phyloP scores from a whole-genome alignment of 2,329 filamentous ascomycete species.

The Fusarium pininemorale region DNA sequence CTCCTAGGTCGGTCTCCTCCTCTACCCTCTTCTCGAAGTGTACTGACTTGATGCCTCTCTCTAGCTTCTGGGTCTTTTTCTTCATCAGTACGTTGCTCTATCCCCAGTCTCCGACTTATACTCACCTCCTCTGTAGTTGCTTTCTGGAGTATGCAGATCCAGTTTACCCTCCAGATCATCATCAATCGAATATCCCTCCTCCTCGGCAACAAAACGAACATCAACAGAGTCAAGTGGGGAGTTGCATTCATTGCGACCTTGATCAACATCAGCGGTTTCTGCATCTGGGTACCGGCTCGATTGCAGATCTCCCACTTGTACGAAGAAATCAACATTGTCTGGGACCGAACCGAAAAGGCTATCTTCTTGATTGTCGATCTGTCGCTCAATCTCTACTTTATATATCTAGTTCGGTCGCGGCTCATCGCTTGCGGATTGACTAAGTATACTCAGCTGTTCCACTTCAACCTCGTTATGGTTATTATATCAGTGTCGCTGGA shows the following conservation, averaged over 20 bases:
- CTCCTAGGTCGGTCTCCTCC: conserved; percentile 1
- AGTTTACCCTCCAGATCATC: conserved; percentile 30
- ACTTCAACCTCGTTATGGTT: conserved; percentile 24
- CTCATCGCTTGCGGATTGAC: conserved; percentile 20
- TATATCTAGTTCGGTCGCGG: conserved; percentile 24
- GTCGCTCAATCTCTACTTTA: conserved; percentile 27
- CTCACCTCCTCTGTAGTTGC: conserved; percentile 5
- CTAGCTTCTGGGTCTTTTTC: conserved; percentile 31
- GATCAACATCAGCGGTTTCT: conserved; percentile 30
- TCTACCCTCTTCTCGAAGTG: rapidly evolving
- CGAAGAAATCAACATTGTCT: conserved; percentile 30
- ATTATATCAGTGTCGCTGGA: conserved; percentile 23
- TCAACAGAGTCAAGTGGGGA: conserved; percentile 22
- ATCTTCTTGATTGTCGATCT: conserved; percentile 25
- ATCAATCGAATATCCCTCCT: conserved; percentile 31
- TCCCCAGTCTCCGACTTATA: rapidly evolving
- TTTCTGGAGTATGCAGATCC: conserved; percentile 32
- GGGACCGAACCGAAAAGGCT: conserved; percentile 31
- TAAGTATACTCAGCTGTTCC: conserved; percentile 20
- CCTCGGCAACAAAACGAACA: conserved; percentile 10
- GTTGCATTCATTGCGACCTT: conserved; percentile 13
- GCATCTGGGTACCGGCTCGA: conserved; percentile 27
- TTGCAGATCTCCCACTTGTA: conserved; percentile 17
- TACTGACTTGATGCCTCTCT: not conserved
- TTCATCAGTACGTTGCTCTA: conserved; percentile 15